These are phyloP conservation scores for Actinomortierella ambigua DNA, from an alignment of 371 early-diverging fungal species.

Conservation along the genomic window DNA sequence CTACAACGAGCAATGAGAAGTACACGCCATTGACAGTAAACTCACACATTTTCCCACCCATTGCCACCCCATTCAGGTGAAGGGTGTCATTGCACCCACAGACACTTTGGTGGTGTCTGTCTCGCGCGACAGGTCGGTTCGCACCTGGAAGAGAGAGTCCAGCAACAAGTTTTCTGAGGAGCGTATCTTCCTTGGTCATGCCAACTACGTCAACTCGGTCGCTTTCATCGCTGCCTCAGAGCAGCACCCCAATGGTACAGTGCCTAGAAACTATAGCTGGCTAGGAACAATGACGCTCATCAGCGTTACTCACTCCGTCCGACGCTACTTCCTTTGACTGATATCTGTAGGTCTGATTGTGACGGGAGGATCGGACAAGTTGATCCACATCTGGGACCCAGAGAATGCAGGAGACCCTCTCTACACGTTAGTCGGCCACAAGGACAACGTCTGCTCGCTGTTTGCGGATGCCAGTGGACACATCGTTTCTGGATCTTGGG, in stretches of 20 bases:
- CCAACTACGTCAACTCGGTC: slow-evolving; percentile 85
- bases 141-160: slow-evolving; percentile 62
- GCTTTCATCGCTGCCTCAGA: slow-evolving; percentile 61
- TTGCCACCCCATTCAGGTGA: slow-evolving; percentile 56
- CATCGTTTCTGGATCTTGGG: slow-evolving; percentile 96
- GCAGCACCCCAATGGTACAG: slow-evolving; percentile 67
- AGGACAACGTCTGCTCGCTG: slow-evolving; percentile 87
- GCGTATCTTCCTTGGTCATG: slow-evolving; percentile 69
- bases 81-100: slow-evolving; percentile 69
- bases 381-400: slow-evolving; percentile 82
- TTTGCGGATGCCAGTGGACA: slow-evolving; percentile 66
- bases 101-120: slow-evolving; percentile 74
- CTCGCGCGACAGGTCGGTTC: slow-evolving; percentile 78
- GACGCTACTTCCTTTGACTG: not conserved
- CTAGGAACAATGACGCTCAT: no score
- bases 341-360: slow-evolving; percentile 71
- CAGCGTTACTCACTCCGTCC: not conserved
- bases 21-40: no score
- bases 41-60: no score
- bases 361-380: slow-evolving; percentile 85
- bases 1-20: no score
- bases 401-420: slow-evolving; percentile 60
- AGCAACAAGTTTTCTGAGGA: slow-evolving; percentile 57
- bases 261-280: not conserved
- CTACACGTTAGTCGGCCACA: slow-evolving; percentile 81